phyloP scores from a whole-genome alignment of 805 yeast genomes.

The Komagataella kurtzmanii region DNA sequence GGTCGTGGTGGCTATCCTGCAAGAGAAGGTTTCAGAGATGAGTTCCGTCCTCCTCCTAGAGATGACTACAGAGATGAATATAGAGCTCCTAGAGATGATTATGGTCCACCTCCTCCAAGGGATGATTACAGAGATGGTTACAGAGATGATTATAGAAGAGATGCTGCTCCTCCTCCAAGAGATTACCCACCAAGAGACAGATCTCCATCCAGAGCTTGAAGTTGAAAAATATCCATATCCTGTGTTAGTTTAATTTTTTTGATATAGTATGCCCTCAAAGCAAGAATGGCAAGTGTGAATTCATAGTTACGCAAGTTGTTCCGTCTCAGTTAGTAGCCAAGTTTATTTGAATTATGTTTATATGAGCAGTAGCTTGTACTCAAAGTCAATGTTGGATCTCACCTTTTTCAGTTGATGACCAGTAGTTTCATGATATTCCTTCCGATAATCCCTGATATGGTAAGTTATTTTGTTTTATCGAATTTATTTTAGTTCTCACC shows the following conservation, averaged over 20 bases:
- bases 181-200: slow-evolving; percentile 47
- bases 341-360: background rate
- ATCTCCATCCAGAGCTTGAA: slow-evolving; percentile 62
- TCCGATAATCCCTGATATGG: background rate
- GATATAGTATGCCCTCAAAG: background rate
- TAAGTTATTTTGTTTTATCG: background rate
- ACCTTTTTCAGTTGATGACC: background rate
- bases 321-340: background rate
- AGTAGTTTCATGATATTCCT: background rate
- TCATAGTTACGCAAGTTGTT: background rate
- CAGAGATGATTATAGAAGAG: slow-evolving; percentile 11
- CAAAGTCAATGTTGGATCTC: background rate
- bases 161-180: slow-evolving; percentile 12
- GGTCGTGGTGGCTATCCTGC: slow-evolving; percentile 17
- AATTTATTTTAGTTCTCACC: background rate
- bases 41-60: slow-evolving; percentile 9
- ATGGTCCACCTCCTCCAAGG: slow-evolving; percentile 9
- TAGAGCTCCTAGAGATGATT: slow-evolving; percentile 16
- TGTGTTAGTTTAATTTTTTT: background rate
- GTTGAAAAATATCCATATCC: background rate
- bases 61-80: slow-evolving; percentile 7
- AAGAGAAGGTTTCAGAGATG: slow-evolving; percentile 13
- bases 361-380: background rate
- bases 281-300: background rate
- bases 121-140: slow-evolving; percentile 3